Evolutionary conservation across 2,329 filamentous ascomycete species (phyloP), one percentile per base, ranked within the genome.

Genomic region (Fusarium neocosmosporiellum): DNA sequence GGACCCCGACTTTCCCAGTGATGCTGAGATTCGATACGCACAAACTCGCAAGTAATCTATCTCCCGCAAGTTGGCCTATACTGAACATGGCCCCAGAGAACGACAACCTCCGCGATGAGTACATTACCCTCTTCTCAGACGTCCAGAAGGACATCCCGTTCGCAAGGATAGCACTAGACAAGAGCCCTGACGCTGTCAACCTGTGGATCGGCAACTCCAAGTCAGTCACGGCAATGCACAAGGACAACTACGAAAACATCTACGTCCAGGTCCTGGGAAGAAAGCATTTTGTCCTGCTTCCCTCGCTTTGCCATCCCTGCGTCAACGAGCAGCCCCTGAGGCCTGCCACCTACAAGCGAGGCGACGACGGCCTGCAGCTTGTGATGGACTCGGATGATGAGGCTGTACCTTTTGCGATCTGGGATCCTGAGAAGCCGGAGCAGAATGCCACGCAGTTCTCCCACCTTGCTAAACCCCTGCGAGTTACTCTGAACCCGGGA

Each of bases 201-300:
- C 86, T 96, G 77, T 96, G 94, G 94, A 90, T 96, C 58, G 94
- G 94, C 62, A 93, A 94, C 81, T 89, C 89, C 1, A 85, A 85
- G 39, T 93, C 91, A 29, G 86, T 88, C 1, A 95, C 93, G 0
- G 91, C 92, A 0, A 81, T 95, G 62, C 94, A 96, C 83, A 93
- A 92, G 77, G 94, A 96, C 82, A 93, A 93, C 76, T 96, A 95
- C 80, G 93, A 96, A 80, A 96, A 96, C 79, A 87, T 96, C 0
- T 96, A 95, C 80, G 92, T 94, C 2, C 93, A 96, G 77, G 81
- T 96, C 16, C 80, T 90, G 1, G 94, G 94, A 0, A 83, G 84
- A 64, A 96, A 96, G 79, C 90, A 93, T 74, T 96, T 96, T 74
- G 87, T 91, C 0, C 84, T 96, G 2, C 81, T 96, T 2, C 92